Percentiles rank a stretch among this genome's conserved stretches.
phyloP scores from a whole-genome alignment of 1,139 yeast species.

The Saccharomyces hybrid region DNA sequence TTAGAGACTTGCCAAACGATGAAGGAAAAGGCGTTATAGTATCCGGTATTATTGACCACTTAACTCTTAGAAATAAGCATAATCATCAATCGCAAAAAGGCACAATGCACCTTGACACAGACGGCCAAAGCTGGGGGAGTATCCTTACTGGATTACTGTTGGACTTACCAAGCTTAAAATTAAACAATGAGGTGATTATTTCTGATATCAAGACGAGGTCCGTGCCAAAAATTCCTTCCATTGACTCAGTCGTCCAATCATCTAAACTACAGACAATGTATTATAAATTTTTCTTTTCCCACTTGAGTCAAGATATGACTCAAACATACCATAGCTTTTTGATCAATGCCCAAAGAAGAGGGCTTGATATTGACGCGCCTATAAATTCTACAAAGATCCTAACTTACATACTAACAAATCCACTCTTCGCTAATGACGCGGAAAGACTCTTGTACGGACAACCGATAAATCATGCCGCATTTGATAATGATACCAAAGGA shows the following conservation, averaged over 20 bases:
- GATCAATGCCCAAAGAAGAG: constrained; percentile 42
- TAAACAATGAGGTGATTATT: constrained; percentile 30
- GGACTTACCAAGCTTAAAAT: not conserved
- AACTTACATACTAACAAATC: constrained; percentile 34
- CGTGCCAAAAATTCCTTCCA: constrained; percentile 38
- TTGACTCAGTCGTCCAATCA: constrained; percentile 40
- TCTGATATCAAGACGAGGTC: constrained; percentile 57
- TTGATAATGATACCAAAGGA: constrained; percentile 29
- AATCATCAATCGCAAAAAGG: constrained; percentile 22
- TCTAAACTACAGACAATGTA: constrained; percentile 53
- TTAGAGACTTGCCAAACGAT: constrained; percentile 7
- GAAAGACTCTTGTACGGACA: constrained; percentile 41
- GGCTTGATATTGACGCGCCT: constrained; percentile 43
- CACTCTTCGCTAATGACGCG: constrained; percentile 39
- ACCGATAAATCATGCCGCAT: constrained; percentile 38
- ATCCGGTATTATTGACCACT: constrained; percentile 58
- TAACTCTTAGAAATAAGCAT: constrained; percentile 29
- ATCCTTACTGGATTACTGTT: not conserved
- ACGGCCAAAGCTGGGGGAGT: constrained; percentile 6
- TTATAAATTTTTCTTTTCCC: constrained; percentile 42
- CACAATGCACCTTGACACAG: constrained; percentile 26
- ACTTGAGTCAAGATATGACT: constrained; percentile 30
- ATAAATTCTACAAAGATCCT: constrained; percentile 37
- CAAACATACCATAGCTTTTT: constrained; percentile 29
- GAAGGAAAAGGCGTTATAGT: constrained; percentile 35